A percentile compares a stretch with the other conserved stretches of the same genome.
Evolutionary conservation across 73 alveolate species (phyloP).

Genomic region (Durusdinium trenchii): DNA sequence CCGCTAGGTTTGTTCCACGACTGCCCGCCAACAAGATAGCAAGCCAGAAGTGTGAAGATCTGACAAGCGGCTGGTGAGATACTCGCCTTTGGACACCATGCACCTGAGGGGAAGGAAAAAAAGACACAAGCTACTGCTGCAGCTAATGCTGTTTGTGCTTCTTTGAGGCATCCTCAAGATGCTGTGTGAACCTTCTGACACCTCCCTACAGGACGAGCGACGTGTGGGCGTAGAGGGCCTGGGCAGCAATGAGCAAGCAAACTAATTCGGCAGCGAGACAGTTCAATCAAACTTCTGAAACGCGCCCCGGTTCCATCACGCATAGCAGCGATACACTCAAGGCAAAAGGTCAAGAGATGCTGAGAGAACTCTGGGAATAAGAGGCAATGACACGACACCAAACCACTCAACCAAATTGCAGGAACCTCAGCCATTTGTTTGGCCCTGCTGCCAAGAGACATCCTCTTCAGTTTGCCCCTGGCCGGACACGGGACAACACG

Average conservation of each 20-base stretch:
- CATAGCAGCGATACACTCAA: too few species aligned
- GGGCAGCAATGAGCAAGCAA: background rate
- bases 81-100: slow-evolving; percentile 94
- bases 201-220: background rate
- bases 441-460: background rate
- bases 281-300: too few species aligned
- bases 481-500: background rate
- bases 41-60: background rate
- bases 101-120: slow-evolving; percentile 11
- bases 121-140: too few species aligned
- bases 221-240: slow-evolving; percentile 94
- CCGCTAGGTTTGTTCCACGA: background rate
- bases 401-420: background rate
- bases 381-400: background rate
- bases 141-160: background rate
- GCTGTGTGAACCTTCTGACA: background rate
- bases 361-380: background rate
- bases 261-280: background rate
- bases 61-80: slow-evolving; percentile 51
- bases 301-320: background rate
- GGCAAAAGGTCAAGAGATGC: background rate
- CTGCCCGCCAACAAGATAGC: background rate
- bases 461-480: slow-evolving; percentile 91
- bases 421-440: background rate
- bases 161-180: background rate